Base-by-base conservation (phyloP, 2,329 filamentous ascomycete genomes). In the Colletotrichum falcatum region DNA sequence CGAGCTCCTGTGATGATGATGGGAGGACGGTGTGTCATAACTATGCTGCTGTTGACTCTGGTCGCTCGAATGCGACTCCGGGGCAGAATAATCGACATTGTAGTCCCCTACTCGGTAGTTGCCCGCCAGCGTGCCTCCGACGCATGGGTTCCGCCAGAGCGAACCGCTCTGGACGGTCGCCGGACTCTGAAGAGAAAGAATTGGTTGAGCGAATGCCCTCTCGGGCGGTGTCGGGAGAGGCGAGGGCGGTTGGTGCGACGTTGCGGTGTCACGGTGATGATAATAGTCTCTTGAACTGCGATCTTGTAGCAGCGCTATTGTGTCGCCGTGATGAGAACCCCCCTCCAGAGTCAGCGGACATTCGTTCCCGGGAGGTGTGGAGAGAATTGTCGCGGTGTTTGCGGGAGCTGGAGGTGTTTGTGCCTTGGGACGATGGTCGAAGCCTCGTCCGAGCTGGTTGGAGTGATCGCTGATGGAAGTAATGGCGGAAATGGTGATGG, bases 101-200 rank as follows among this genome's bases (percentile, higher is more conserved):
- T 92, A 92, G 85, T 90, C 89, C 81, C 86, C 87, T 83, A 89
- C 86, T 87, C 90, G 89, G 86, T 93, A 93, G 83, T 90, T 89
- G 87, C 89, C 87, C 87, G 89, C 90, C 89, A 92, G 89, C 85
- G 88, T 91, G 88, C 84, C 88, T 86, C 85, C 88, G 83, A 88
- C 88, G 83, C 89, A 92, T 92, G 87, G 89, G 89, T 89, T 87
- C 89, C 89, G 89, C 90, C 90, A 92, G 90, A 92, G 90, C 90
- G 87, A 87, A 83, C 85, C 89, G 90, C 90, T 88, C 90, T 90
- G 89, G 89, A 90, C 90, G 90, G 87, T 86, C 87, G 87, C 88
- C 85, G 88, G 85, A 82, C 81, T 86, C 84, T 88, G 87, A 79
- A 88, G 84, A 79, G 87, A 86, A 82, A 88, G 83, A 86, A 88